phyloP scores from a whole-genome alignment of 1,284 basidiomycete genomes.

The Apiotrichum brassicae region DNA sequence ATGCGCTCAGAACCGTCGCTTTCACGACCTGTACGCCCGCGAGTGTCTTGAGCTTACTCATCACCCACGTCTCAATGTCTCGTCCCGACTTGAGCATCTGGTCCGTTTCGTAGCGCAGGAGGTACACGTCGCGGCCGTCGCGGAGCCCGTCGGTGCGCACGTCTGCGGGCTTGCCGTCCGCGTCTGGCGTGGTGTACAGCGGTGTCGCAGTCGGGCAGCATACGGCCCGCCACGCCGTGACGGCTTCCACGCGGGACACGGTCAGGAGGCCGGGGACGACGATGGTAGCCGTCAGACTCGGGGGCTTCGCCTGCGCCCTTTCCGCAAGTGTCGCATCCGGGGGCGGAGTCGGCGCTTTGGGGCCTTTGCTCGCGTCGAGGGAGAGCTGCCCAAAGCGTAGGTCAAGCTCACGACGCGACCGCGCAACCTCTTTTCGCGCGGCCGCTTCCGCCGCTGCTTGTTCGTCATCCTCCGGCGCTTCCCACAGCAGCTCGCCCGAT shows the following conservation, averaged over 20 bases:
- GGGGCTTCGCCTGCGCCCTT: neutral
- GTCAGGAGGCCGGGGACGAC: constrained; percentile 50
- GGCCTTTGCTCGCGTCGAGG: no score
- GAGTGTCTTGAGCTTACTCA: constrained; percentile 43
- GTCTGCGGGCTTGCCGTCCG: neutral
- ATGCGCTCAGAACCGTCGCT: constrained; percentile 31
- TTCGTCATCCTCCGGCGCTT: constrained; percentile 3
- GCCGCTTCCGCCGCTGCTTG: no score
- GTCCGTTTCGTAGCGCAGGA: constrained; percentile 45
- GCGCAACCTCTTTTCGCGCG: constrained; percentile 2
- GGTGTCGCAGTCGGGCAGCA: no score
- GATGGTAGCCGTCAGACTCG: constrained; percentile 39
- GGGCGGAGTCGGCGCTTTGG: no score
- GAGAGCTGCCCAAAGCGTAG: no score
- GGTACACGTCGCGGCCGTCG: constrained; percentile 48
- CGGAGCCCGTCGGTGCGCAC: constrained; percentile 21
- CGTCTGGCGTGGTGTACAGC: no score
- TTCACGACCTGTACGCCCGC: constrained; percentile 35
- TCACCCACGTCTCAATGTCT: constrained; percentile 47
- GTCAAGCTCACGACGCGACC: neutral
- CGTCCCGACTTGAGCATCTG: constrained; percentile 49
- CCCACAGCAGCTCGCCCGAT: no score
- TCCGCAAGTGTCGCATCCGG: no score
- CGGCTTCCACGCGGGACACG: constrained; percentile 47
- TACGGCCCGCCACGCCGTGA: constrained; percentile 45